phyloP scores from a whole-genome alignment of 345 rosid species.

The Ailanthus altissimus region DNA sequence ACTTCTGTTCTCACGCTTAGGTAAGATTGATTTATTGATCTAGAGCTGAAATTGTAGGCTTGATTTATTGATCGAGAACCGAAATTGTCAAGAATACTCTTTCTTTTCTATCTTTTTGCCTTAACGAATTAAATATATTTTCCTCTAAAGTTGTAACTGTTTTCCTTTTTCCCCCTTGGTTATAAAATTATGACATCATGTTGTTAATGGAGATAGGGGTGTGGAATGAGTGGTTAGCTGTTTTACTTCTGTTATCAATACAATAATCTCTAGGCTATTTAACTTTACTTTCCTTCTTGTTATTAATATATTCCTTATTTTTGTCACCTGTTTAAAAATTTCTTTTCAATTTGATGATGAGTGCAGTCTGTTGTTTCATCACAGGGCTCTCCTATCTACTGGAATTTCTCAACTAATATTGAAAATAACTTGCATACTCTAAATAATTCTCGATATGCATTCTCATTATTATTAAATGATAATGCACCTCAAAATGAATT shows the following conservation, averaged over 20 bases:
- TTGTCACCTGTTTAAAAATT: not conserved
- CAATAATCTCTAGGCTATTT: not conserved
- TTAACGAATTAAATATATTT: not conserved
- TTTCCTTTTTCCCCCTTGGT: not conserved
- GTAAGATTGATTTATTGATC: conserved; percentile 8
- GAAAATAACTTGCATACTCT: not conserved
- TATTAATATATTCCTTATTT: not conserved
- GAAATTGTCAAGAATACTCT: not conserved
- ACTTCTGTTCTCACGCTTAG: not conserved
- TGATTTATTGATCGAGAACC: conserved; percentile 2
- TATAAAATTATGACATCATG: not conserved
- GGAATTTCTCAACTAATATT: not conserved
- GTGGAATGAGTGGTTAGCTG: not conserved
- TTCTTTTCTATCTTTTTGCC: not conserved
- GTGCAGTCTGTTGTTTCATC: not conserved
- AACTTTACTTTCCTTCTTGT: not conserved
- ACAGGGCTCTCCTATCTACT: not conserved
- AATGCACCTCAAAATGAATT: not conserved
- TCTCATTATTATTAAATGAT: not conserved
- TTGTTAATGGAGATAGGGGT: not conserved
- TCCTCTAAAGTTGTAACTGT: not conserved
- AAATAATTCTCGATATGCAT: not conserved
- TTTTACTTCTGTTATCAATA: not conserved
- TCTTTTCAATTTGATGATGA: not conserved
- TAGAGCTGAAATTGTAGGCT: not conserved